A percentile compares a stretch with the other conserved stretches of the same genome.
These are phyloP conservation scores for Globisporangium alternatum DNA, from an alignment of 352 stramenopile species.

Conservation along the genomic window DNA sequence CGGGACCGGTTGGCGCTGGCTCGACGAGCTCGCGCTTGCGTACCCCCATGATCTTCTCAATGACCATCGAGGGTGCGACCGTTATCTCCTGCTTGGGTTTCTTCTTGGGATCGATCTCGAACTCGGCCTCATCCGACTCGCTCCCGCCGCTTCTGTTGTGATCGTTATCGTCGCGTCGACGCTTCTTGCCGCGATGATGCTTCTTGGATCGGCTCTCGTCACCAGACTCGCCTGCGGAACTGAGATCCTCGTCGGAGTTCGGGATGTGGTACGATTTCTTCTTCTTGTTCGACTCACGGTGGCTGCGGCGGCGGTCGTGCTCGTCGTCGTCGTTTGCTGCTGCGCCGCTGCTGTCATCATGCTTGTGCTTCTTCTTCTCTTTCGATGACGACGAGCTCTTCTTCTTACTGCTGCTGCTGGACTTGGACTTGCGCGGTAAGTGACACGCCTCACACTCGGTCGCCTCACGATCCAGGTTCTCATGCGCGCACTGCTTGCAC, in stretches of 20 bases:
- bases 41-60: constrained; percentile 88
- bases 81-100: constrained; percentile 23
- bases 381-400: constrained; percentile 11
- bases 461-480: constrained; percentile 38
- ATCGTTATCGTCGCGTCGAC: constrained; percentile 16
- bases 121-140: constrained; percentile 48
- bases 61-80: constrained; percentile 57
- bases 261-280: constrained; percentile 77
- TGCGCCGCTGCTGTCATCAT: constrained; percentile 22
- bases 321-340: constrained; percentile 16
- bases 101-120: constrained; percentile 28
- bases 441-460: constrained; percentile 46
- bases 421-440: constrained; percentile 18
- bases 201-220: constrained; percentile 14
- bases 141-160: constrained; percentile 19
- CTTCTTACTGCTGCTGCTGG: constrained; percentile 20
- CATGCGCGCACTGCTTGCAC: constrained; percentile 41
- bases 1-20: constrained; percentile 11
- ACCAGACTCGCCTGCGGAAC: constrained; percentile 37
- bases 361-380: constrained; percentile 17
- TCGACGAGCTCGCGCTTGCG: constrained; percentile 46
- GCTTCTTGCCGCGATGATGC: constrained; percentile 25
- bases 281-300: constrained; percentile 62
- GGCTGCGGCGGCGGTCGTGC: constrained; percentile 48
- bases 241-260: constrained; percentile 79